A percentile compares a stretch with the other conserved stretches of the same genome.
These are phyloP conservation scores for Linum trigynum DNA, from an alignment of 345 rosid species.

Conservation along the genomic window DNA sequence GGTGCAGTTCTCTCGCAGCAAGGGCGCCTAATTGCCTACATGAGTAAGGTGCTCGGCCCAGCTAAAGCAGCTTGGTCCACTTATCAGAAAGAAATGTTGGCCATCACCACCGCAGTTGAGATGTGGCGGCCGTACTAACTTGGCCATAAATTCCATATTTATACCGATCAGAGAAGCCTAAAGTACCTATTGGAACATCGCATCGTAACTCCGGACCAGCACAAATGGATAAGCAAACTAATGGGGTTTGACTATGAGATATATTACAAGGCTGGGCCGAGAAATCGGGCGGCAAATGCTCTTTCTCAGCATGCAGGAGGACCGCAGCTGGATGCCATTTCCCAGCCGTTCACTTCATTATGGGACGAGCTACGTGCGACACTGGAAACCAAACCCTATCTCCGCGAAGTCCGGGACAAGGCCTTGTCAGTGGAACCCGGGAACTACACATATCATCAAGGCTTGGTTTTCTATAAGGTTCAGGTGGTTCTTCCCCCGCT, in stretches of 20 bases:
- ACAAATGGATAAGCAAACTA: neutral
- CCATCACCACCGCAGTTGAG: neutral
- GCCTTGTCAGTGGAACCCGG: too few species aligned
- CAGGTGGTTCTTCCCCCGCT: too few species aligned
- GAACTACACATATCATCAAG: too few species aligned
- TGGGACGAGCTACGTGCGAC: neutral
- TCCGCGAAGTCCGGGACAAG: too few species aligned
- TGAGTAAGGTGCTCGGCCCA: neutral
- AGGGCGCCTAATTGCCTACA: neutral
- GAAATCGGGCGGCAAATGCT: too few species aligned
- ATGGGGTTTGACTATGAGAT: neutral
- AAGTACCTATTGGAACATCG: too few species aligned
- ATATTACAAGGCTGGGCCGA: too few species aligned
- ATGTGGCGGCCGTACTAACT: neutral
- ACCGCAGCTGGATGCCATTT: neutral
- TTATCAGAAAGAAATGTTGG: neutral
- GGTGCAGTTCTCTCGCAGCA: neutral
- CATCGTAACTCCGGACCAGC: neutral
- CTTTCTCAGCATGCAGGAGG: too few species aligned
- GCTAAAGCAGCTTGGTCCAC: neutral
- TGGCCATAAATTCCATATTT: too few species aligned
- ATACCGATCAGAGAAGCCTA: too few species aligned
- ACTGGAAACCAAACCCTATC: too few species aligned
- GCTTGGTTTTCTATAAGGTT: too few species aligned
- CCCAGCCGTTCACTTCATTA: neutral